Evolutionary conservation across 164 flowering plant genomes (phyloP).

Genomic region (Tetracentron sinense): DNA sequence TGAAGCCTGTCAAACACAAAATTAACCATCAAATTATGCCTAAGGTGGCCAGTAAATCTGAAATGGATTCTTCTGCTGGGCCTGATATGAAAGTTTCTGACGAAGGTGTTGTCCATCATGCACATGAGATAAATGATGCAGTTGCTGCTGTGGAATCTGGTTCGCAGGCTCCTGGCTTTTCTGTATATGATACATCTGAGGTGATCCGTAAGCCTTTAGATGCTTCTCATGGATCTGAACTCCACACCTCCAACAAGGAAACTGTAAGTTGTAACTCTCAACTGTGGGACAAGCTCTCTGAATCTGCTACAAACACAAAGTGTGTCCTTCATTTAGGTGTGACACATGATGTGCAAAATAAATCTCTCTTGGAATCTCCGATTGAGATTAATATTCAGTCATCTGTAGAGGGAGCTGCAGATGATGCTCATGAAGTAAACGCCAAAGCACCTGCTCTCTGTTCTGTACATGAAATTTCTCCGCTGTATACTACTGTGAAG

Average conservation of each 20-base stretch:
- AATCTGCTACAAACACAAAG: slow-evolving; percentile 13
- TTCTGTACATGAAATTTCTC: slow-evolving; percentile 10
- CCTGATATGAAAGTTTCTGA: slow-evolving; percentile 16
- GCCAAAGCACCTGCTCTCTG: slow-evolving; percentile 7
- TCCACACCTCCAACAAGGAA: slow-evolving; percentile 7
- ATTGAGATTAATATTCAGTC: background rate
- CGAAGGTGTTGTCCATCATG: slow-evolving; percentile 11
- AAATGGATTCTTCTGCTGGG: slow-evolving; percentile 21
- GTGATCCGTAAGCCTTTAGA: slow-evolving; percentile 17
- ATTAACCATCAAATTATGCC: slow-evolving; percentile 5
- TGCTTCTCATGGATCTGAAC: slow-evolving; percentile 19
- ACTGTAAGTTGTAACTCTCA: background rate
- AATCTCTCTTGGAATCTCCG: background rate
- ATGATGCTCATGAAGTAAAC: slow-evolving; percentile 5
- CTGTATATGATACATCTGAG: slow-evolving; percentile 16
- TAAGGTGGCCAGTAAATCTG: slow-evolving; percentile 23
- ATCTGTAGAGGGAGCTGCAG: background rate
- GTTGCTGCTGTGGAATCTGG: slow-evolving; percentile 19
- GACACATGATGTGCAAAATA: slow-evolving; percentile 10
- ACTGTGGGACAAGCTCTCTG: slow-evolving; percentile 12
- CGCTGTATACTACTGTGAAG: background rate
- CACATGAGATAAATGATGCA: slow-evolving; percentile 13
- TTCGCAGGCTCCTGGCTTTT: slow-evolving; percentile 8
- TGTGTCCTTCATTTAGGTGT: slow-evolving; percentile 10
- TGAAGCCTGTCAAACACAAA: slow-evolving; percentile 5